These are phyloP conservation scores for Termitomyces sp. DNA, from an alignment of 768 basidiomycete genomes.

Conservation along the genomic window DNA sequence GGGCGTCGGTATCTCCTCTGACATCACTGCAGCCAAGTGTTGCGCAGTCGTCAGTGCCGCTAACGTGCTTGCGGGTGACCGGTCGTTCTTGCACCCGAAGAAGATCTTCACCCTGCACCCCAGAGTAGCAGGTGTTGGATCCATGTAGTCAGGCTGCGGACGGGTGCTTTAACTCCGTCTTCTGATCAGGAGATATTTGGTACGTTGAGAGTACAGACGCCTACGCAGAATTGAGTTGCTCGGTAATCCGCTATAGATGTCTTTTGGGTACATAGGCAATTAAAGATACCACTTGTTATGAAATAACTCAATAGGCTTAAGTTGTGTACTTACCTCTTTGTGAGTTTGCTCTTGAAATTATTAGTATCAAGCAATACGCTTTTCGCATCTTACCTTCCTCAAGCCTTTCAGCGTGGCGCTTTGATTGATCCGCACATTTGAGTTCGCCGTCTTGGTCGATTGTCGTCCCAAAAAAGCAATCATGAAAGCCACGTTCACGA, in stretches of 20 bases:
- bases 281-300: neutral
- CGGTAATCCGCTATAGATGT: too few species aligned
- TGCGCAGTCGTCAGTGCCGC: slow-evolving; percentile 72
- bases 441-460: neutral
- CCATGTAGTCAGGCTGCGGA: slow-evolving; percentile 14
- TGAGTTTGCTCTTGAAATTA: neutral
- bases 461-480: neutral
- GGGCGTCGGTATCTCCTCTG: slow-evolving; percentile 75
- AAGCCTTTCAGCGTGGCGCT: neutral
- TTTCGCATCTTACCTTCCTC: too few species aligned
- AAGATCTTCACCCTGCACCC: slow-evolving; percentile 20
- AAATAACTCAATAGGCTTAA: too few species aligned
- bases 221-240: neutral
- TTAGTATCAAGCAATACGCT: too few species aligned
- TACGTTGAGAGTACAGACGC: slow-evolving; percentile 8
- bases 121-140: slow-evolving; percentile 15
- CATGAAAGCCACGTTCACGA: neutral
- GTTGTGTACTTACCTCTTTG: too few species aligned
- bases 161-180: slow-evolving; percentile 14
- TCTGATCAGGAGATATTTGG: slow-evolving; percentile 7
- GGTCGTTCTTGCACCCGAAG: slow-evolving; percentile 33
- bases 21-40: slow-evolving; percentile 66
- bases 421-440: neutral
- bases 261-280: too few species aligned
- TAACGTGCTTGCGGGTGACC: slow-evolving; percentile 52